Conservation (phyloP, 163 green algal species). For the Botryococcus braunii region DNA sequence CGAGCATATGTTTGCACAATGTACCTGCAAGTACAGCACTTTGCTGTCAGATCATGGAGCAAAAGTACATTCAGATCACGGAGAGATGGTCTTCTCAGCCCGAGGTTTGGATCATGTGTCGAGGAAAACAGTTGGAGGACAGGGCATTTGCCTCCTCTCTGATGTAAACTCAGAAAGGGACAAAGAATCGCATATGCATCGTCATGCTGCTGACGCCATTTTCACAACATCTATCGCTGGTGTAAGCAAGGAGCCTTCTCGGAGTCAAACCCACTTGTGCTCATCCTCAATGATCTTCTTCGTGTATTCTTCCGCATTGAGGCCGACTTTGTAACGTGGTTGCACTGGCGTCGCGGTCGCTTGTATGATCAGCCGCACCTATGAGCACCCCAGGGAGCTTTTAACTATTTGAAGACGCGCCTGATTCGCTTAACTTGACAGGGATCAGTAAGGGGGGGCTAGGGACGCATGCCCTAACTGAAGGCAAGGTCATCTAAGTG, state of each 20-base stretch:
- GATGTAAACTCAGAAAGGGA: background rate
- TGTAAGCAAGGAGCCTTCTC: background rate
- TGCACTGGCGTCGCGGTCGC: background rate
- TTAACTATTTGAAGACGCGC: too few relatives aligned
- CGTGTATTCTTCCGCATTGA: constrained; percentile 19
- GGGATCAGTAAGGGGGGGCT: too few relatives aligned
- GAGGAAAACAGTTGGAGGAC: background rate
- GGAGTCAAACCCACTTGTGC: constrained; percentile 24
- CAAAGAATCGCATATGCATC: background rate
- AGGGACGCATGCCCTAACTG: too few relatives aligned
- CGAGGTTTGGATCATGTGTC: background rate
- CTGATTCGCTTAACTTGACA: too few relatives aligned
- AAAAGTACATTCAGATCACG: background rate
- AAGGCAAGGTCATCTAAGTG: too few relatives aligned
- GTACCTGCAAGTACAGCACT: constrained; percentile 32
- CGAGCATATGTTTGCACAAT: constrained; percentile 78
- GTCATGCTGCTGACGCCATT: background rate
- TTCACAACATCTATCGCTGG: background rate
- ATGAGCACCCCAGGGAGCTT: too few relatives aligned
- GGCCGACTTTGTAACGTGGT: background rate
- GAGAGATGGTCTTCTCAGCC: background rate
- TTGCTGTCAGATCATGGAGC: background rate
- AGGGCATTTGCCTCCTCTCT: too few relatives aligned
- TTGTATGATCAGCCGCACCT: too few relatives aligned
- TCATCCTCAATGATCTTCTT: constrained; percentile 31